Evolutionary conservation across 176 grass and related monocot species (phyloP).

Genomic region (Juncus effusus): DNA sequence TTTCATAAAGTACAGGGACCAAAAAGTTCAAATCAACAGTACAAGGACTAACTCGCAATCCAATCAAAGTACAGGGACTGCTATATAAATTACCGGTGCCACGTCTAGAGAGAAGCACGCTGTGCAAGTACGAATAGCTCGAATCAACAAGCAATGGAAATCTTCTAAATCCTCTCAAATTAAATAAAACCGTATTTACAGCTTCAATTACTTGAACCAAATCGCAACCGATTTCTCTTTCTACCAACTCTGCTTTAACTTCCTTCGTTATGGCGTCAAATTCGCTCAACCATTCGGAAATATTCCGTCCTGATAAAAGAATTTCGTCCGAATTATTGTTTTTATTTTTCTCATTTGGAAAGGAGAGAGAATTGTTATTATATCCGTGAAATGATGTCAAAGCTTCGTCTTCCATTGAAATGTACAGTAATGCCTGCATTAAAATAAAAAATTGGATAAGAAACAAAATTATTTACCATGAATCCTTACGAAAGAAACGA

Average conservation of each 20-base stretch:
- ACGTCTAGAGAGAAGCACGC: conserved; percentile 29
- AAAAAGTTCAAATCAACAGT: too few species aligned
- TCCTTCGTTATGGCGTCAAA: conserved; percentile 44
- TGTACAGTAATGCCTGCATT: conserved; percentile 35
- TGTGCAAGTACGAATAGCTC: conserved; percentile 44
- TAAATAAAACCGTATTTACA: conserved; percentile 46
- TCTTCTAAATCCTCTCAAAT: conserved; percentile 39
- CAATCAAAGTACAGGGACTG: background rate
- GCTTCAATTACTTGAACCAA: conserved; percentile 38
- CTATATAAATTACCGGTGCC: conserved; percentile 35
- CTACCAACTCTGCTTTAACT: conserved; percentile 39
- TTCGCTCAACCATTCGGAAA: conserved; percentile 43
- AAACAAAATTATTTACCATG: too few species aligned
- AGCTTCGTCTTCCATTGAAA: conserved; percentile 42
- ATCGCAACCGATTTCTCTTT: conserved; percentile 46
- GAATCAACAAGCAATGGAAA: conserved; percentile 36
- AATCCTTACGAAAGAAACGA: too few species aligned
- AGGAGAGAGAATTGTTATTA: conserved; percentile 28
- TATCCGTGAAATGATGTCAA: conserved; percentile 33
- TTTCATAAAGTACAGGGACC: too few species aligned
- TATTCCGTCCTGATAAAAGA: conserved; percentile 34
- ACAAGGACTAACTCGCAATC: too few species aligned
- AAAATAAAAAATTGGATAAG: background rate
- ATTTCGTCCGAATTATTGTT: conserved; percentile 29
- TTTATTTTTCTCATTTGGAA: conserved; percentile 36